A percentile compares a stretch with the other conserved stretches of the same genome.
These are phyloP conservation scores for Irpex sp. DNA, from an alignment of 1,284 basidiomycete species.

Conservation along the genomic window DNA sequence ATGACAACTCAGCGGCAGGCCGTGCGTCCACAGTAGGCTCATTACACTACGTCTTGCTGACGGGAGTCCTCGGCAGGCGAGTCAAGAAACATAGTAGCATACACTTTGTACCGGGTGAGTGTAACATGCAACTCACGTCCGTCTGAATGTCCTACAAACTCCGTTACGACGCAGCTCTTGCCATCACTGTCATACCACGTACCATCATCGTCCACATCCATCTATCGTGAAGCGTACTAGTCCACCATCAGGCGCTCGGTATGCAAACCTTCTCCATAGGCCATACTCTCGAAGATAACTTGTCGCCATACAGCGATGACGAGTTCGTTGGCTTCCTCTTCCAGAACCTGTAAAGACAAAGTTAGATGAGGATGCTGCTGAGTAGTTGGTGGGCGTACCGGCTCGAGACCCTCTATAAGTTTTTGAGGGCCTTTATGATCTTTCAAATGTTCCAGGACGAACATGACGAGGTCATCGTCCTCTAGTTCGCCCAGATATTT, in stretches of 20 bases:
- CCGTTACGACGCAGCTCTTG: slow-evolving; percentile 22
- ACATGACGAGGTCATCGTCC: slow-evolving; percentile 86
- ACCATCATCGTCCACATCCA: slow-evolving; percentile 5
- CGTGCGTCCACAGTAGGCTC: slow-evolving; percentile 1
- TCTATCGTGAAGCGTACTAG: slow-evolving; percentile 22
- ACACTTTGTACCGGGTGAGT: slow-evolving; percentile 8
- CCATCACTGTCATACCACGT: slow-evolving; percentile 25
- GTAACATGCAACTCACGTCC: slow-evolving; percentile 24
- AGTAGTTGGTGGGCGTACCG: slow-evolving; percentile 43
- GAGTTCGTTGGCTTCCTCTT: slow-evolving; percentile 79
- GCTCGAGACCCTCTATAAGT: slow-evolving; percentile 80
- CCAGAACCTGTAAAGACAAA: slow-evolving; percentile 58
- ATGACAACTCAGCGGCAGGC: slow-evolving; percentile 8
- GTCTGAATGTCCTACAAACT: slow-evolving; percentile 24
- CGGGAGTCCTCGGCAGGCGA: not conserved
- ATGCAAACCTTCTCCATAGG: slow-evolving; percentile 77
- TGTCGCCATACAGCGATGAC: slow-evolving; percentile 79
- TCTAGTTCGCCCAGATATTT: slow-evolving; percentile 84
- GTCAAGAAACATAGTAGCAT: slow-evolving; percentile 7
- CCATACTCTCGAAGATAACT: slow-evolving; percentile 87
- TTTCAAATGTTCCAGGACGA: slow-evolving; percentile 82
- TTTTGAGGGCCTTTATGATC: slow-evolving; percentile 79
- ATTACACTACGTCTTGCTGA: slow-evolving; percentile 3
- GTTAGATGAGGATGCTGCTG: not conserved
- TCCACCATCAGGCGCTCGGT: slow-evolving; percentile 76